phyloP scores from a whole-genome alignment of 495 filamentous ascomycete species.

The Penicillium canariense region DNA sequence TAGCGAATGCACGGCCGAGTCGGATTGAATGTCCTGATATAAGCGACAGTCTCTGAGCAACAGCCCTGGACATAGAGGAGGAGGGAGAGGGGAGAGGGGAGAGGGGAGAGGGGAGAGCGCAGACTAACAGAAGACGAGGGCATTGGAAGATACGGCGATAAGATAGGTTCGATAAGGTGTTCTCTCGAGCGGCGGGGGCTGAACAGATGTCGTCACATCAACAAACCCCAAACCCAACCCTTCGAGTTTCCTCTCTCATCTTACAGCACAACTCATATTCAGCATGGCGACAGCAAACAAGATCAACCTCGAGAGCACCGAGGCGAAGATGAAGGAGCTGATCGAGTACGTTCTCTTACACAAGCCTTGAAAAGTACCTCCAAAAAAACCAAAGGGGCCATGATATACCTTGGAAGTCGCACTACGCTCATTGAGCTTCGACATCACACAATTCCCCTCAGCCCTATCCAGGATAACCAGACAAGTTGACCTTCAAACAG shows the following conservation, averaged over 20 bases:
- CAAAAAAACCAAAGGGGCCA: not conserved
- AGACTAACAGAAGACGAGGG: not conserved
- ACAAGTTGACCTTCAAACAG: conserved; percentile 16
- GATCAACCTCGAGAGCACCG: conserved; percentile 18
- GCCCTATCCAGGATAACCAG: not conserved
- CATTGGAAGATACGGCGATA: conserved; percentile 4
- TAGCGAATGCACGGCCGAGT: not conserved
- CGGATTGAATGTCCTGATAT: not conserved
- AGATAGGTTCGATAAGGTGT: conserved; percentile 12
- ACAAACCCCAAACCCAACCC: conserved; percentile 3
- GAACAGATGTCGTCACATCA: conserved; percentile 15
- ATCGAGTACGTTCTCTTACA: conserved; percentile 24
- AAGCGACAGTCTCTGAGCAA: not conserved
- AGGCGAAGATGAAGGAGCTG: conserved; percentile 26
- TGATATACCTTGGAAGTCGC: not conserved
- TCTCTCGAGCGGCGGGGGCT: no score
- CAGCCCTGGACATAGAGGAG: not conserved
- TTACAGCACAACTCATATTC: not conserved
- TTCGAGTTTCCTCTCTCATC: not conserved
- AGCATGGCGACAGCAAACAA: conserved; percentile 6
- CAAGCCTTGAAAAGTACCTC: not conserved
- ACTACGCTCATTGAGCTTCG: no score
- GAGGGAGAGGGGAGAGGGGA: not conserved
- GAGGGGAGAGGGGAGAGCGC: not conserved
- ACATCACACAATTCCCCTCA: not conserved